Percentiles rank a stretch among this genome's conserved stretches.
These are phyloP conservation scores for Gossypium anomalum DNA, from an alignment of 345 rosid genomes.

Conservation along the genomic window DNA sequence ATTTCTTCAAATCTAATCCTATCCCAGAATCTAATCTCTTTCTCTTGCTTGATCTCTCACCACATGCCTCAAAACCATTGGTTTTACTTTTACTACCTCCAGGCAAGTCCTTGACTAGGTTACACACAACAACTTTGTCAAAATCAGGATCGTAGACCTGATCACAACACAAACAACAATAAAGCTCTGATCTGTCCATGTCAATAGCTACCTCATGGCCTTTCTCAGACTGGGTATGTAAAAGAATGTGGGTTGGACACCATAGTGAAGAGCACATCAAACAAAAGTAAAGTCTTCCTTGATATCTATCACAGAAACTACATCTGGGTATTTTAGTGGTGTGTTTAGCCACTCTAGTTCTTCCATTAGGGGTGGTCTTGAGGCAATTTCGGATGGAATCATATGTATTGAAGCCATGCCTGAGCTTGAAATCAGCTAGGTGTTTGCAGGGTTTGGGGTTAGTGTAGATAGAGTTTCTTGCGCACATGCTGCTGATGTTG, in stretches of 20 bases:
- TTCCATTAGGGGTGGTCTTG: conserved; percentile 44
- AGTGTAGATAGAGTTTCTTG: conserved; percentile 37
- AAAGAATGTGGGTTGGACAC: conserved; percentile 63
- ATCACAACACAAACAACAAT: conserved; percentile 70
- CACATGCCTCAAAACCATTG: conserved; percentile 30
- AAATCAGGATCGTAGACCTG: conserved; percentile 87
- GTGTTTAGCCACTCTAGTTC: conserved; percentile 36
- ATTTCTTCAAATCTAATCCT: conserved; percentile 47
- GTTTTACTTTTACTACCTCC: conserved; percentile 17
- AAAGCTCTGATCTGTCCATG: conserved; percentile 83
- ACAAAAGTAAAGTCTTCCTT: conserved; percentile 55
- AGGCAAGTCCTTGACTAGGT: conserved; percentile 37
- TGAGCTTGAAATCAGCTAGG: conserved; percentile 72
- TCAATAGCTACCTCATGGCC: conserved; percentile 75
- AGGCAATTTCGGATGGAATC: conserved; percentile 43
- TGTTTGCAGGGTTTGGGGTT: conserved; percentile 68
- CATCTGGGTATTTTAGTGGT: conserved; percentile 50
- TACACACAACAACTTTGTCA: conserved; percentile 58
- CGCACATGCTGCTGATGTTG: conserved; percentile 39
- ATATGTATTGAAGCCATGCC: conserved; percentile 51
- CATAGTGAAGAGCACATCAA: conserved; percentile 64
- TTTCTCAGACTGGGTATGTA: conserved; percentile 47
- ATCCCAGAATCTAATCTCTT: conserved; percentile 42
- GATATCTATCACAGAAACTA: conserved; percentile 49
- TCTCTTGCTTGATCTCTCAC: conserved; percentile 57